Evolutionary conservation across 192 early-diverging fungal species (phyloP).

Genomic region (Backusella macrospora): DNA sequence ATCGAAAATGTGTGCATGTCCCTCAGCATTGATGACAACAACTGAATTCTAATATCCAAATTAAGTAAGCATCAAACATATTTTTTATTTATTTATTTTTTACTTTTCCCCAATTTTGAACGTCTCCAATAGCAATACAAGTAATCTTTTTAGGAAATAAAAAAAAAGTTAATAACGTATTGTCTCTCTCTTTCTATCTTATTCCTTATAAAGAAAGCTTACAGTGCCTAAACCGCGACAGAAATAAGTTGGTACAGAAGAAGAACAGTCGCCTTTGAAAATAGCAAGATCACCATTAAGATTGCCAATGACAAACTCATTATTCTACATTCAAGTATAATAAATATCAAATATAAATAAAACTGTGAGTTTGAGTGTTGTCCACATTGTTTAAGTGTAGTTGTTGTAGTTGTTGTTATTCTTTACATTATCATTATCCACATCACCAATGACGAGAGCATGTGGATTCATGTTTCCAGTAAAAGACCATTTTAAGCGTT

Average conservation of each 20-base stretch:
- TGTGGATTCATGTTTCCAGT: slow-evolving; percentile 61
- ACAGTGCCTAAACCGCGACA: slow-evolving; percentile 60
- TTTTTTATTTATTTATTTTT: not conserved
- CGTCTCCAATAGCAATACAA: slow-evolving; percentile 59
- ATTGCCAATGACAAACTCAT: slow-evolving; percentile 65
- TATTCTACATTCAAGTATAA: slow-evolving; percentile 40
- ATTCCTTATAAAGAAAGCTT: not conserved
- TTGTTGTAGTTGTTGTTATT: not conserved
- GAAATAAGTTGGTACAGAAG: slow-evolving; percentile 46
- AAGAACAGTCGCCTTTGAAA: slow-evolving; percentile 54
- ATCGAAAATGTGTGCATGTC: slow-evolving; percentile 60
- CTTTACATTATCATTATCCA: slow-evolving; percentile 57
- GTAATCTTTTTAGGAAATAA: slow-evolving; percentile 49
- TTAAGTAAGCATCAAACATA: not conserved
- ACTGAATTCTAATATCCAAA: slow-evolving; percentile 48
- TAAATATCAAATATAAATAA: no score
- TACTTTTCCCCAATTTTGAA: slow-evolving; percentile 57
- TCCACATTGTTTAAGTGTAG: not conserved
- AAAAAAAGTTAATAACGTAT: not conserved
- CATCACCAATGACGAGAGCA: slow-evolving; percentile 61
- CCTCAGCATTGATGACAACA: slow-evolving; percentile 59
- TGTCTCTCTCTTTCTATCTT: not conserved
- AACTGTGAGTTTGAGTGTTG: not conserved
- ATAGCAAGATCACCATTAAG: slow-evolving; percentile 58
- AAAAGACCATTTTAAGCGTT: slow-evolving; percentile 56